Evolutionary conservation across 139 green algal genomes (phyloP), one percentile per base, ranked within the genome.

Genomic region (Deuterostichococcus epilithicus): DNA sequence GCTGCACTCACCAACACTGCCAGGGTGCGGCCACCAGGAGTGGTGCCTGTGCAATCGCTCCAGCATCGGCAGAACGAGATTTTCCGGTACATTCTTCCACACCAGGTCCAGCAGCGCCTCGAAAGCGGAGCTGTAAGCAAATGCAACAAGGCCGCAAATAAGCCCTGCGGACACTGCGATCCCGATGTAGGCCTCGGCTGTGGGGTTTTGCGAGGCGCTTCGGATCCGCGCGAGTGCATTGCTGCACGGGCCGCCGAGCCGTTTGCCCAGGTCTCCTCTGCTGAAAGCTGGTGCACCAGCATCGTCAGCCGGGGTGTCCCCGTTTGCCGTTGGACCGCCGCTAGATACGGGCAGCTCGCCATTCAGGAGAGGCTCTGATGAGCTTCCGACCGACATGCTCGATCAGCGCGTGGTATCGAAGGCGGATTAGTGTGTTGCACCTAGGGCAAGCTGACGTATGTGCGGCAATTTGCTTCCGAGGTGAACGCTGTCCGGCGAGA

Each of bases 61-160:
- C 52, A 78, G 35, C 0, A 15, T 0, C 34, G 74, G 74, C 30
- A 52, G 63, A 20, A 78, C 22, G 4, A 72, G 36, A 34, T 77
- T 44, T 0, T 72, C 23, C 5, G 73, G 73, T 20, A 77, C 32
- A 0, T 36, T 32, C 33, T 73, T 70, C 78, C 81, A 86, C 30
- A 80, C 74, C 42, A 83, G 32, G 5, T 73, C 36, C 18, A 86
- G 68, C 28, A 80, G n/a, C 0, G 33, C 22, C 36, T 86, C 73
- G n/a, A 86, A 83, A 3, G 65, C 80, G 2, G 35, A 58, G 74
- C 76, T 82, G 63, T 86, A 86, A 2, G 83, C 59, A 23, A 63
- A 82, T 2, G 81, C 81, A 13, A 86, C 70, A 1, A 83, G 18
- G 26, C 81, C 81, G 10, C 73, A 71, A 2, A 79, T 37, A 45